Conservation (phyloP, 2,329 filamentous ascomycete species). For the Meredithiella fracta region DNA sequence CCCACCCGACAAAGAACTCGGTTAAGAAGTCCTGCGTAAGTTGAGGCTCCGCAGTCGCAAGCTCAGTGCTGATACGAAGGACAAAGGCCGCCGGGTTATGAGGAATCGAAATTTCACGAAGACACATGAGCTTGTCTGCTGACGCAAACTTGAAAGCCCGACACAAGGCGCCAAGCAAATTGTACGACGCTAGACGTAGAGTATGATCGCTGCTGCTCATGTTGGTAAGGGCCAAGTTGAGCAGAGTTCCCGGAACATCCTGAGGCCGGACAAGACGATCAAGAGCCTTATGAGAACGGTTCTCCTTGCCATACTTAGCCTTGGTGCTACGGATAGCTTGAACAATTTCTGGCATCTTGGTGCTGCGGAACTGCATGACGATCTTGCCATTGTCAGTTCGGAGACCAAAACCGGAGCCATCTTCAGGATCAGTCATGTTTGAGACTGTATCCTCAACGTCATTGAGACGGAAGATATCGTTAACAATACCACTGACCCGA, state of each 20-base stretch:
- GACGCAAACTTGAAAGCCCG: constrained; percentile 51
- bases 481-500: constrained; percentile 45
- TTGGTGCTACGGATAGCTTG: constrained; percentile 48
- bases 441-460: constrained; percentile 52
- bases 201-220: constrained; percentile 44
- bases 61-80: constrained; percentile 45
- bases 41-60: constrained; percentile 47
- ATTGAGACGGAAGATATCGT: constrained; percentile 51
- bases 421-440: constrained; percentile 42
- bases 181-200: constrained; percentile 49
- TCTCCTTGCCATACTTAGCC: constrained; percentile 47
- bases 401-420: constrained; percentile 50
- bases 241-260: constrained; percentile 51
- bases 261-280: constrained; percentile 52
- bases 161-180: constrained; percentile 49
- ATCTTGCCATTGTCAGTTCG: constrained; percentile 53
- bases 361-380: constrained; percentile 55
- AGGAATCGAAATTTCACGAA: constrained; percentile 47
- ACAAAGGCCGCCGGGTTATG: constrained; percentile 48
- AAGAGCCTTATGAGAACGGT: constrained; percentile 40
- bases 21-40: constrained; percentile 53
- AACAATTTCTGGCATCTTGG: constrained; percentile 45
- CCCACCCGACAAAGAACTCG: constrained; percentile 60
- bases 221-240: constrained; percentile 52
- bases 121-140: constrained; percentile 43